Conservation (phyloP, 306 rosid genomes). For the Citrullus colocynthis region DNA sequence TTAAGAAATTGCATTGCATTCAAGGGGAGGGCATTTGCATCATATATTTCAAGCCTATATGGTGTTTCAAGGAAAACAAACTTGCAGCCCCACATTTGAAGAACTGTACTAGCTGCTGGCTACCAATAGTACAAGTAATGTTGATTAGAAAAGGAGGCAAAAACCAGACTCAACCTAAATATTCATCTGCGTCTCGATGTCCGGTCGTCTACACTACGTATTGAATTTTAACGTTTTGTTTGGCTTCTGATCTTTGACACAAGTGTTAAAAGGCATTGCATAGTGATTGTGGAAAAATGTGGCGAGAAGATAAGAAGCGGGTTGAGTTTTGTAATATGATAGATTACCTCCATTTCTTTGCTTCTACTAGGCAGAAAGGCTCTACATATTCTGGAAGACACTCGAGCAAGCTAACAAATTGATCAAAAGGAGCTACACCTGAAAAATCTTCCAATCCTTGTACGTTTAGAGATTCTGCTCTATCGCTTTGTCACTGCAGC, state of each 20-base stretch:
- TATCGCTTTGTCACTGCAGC: background rate
- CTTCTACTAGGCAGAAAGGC: background rate
- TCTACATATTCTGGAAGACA: background rate
- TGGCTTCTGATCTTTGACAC: background rate
- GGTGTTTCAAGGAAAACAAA: background rate
- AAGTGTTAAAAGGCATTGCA: background rate
- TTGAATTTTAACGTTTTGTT: background rate
- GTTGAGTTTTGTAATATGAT: background rate
- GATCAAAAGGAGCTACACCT: background rate
- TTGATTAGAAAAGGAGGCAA: background rate
- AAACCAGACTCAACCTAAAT: background rate
- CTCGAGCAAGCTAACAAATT: background rate
- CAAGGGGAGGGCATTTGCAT: background rate
- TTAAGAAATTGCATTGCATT: background rate
- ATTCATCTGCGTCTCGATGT: background rate
- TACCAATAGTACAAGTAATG: background rate
- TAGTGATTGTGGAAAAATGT: too few relatives aligned
- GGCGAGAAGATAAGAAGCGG: background rate
- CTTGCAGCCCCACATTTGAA: background rate
- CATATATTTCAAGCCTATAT: background rate
- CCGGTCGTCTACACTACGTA: background rate
- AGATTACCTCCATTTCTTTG: background rate
- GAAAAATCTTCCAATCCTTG: background rate
- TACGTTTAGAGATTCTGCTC: background rate
- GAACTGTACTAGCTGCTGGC: slow-evolving; percentile 2